Conservation (phyloP, 2,329 filamentous ascomycete species). For the Calonectria fujianensis region DNA sequence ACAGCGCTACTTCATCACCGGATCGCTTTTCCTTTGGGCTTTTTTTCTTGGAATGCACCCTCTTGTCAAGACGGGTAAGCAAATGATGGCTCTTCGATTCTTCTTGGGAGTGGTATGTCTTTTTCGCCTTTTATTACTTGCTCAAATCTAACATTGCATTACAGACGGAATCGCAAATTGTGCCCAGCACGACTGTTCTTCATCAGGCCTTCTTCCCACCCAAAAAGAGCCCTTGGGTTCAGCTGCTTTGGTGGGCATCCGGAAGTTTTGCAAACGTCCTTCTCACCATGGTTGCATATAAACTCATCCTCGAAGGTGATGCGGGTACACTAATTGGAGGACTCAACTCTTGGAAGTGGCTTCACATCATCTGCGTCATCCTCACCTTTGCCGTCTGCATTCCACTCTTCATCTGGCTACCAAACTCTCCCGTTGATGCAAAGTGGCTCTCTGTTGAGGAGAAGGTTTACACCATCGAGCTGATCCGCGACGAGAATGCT, state of each 20-base stretch:
- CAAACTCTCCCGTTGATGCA: background rate
- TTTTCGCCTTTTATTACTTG: no score
- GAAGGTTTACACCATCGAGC: background rate
- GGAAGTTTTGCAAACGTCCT: background rate
- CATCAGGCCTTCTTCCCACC: slow-evolving; percentile 2
- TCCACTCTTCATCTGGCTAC: background rate
- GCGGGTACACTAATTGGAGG: background rate
- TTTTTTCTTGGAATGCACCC: slow-evolving; percentile 11
- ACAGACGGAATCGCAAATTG: background rate
- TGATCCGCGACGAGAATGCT: slow-evolving; percentile 7
- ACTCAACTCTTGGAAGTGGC: slow-evolving; percentile 13
- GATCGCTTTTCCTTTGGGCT: background rate
- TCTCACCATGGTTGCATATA: slow-evolving; percentile 1
- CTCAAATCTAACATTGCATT: background rate
- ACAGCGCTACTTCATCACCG: background rate
- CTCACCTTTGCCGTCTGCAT: background rate
- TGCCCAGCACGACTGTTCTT: background rate
- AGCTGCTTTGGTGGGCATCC: background rate
- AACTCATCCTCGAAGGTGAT: background rate
- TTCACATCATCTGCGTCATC: slow-evolving; percentile 10
- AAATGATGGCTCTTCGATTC: background rate
- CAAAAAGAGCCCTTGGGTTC: slow-evolving; percentile 1
- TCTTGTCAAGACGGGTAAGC: background rate
- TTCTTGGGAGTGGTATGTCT: background rate
- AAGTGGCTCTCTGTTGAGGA: background rate